Base-by-base conservation (phyloP, 805 yeast genomes). In the Kodamaea kaohsiungensis region DNA sequence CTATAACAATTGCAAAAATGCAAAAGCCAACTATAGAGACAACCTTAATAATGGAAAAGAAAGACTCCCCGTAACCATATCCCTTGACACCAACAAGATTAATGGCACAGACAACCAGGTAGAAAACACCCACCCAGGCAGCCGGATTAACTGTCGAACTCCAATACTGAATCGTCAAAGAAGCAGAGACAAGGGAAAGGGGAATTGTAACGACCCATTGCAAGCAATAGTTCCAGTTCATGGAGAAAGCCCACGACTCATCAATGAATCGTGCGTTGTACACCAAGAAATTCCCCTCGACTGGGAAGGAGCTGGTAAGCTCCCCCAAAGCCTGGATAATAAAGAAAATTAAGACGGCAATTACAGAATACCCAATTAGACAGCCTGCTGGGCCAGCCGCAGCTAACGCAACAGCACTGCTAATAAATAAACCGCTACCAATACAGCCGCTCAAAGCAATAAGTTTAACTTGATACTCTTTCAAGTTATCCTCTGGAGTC, bases 81-180 rank as follows among this genome's bases (percentile, higher is more conserved):
- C 60, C 64, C 51, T 61, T 64, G n/a, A 72, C 76, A 1, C 73
- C 60, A 13, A 63, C 51, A 56, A 68, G 54, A 50, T 72, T 72
- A 27, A 69, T 59, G 1, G 48, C 57, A 37, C 70, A 59, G 25
- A 63, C 53, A 9, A 71, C 55, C 5, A 56, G 60, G 53, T 65
- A 61, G 40, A 74, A 62, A n/a, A 73, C 69, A 16, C 76, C 58
- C 51, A 74, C 71, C 78, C 78, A 74, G 18, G 68, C 76, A n/a
- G 76, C 78, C 37, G 70, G 62, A 53, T 65, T 63, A 25, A 71
- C 70, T 45, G 55, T 55, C 43, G 62, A 62, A 27, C 63, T 67
- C 76, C 76, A 72, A 54, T 69, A 72, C 47, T 65, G 58, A 22
- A 72, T 59, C 19, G 71, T 67, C 71, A 10, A 69, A 66, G 51